Percentiles rank a stretch among this genome's conserved stretches.
Evolutionary conservation across 106 monocot species (phyloP).

Genomic region (Dendrobium huoshanense): DNA sequence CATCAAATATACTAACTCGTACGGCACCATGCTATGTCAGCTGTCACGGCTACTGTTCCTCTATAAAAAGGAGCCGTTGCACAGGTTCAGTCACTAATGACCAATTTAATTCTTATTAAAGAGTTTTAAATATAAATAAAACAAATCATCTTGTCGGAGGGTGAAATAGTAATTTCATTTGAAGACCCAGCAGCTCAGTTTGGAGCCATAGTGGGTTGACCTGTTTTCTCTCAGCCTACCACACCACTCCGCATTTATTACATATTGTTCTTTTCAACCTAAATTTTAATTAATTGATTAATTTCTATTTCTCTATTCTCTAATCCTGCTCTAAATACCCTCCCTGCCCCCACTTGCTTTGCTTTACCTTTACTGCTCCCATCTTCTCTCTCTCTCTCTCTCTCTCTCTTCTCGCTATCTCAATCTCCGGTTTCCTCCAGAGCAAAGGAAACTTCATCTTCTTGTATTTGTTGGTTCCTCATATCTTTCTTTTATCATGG

Average conservation of each 20-base stretch:
- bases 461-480: not conserved
- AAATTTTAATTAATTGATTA: too few relatives aligned
- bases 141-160: not conserved
- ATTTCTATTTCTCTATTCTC: too few relatives aligned
- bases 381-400: constrained; percentile 6
- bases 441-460: constrained; percentile 1
- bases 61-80: not conserved
- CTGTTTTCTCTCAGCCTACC: too few relatives aligned
- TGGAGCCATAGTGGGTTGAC: too few relatives aligned
- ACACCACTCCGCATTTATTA: not conserved
- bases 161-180: not conserved
- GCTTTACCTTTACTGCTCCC: constrained; percentile 26
- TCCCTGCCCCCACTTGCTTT: constrained; percentile 6
- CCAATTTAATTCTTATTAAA: too few relatives aligned
- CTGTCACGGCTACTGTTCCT: not conserved
- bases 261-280: not conserved
- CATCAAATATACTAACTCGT: too few relatives aligned
- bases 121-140: not conserved
- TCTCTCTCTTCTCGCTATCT: constrained; percentile 4
- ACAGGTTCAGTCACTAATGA: too few relatives aligned
- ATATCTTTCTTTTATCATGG: constrained; percentile 1
- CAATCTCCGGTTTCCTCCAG: constrained; percentile 1
- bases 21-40: too few relatives aligned
- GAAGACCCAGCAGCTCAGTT: not conserved
- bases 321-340: too few relatives aligned